These are phyloP conservation scores for Phaeosphaeriaceae sp. DNA, from an alignment of 2,329 filamentous ascomycete genomes.

Conservation along the genomic window DNA sequence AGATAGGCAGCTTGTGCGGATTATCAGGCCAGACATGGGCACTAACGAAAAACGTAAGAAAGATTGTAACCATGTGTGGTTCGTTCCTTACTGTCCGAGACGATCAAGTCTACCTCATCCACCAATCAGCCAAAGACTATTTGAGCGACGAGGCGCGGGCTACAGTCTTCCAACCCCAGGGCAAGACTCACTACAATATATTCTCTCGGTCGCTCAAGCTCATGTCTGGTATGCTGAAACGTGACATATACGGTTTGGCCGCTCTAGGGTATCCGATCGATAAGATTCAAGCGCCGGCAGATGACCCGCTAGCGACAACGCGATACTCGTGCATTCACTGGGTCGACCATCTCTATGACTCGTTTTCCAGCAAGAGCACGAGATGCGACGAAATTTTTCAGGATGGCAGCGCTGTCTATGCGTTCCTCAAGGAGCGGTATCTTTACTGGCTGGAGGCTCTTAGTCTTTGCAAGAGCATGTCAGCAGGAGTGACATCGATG, in stretches of 20 bases:
- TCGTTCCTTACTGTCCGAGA: slow-evolving; percentile 42
- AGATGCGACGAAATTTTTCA: too few relatives aligned
- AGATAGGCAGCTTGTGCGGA: too few relatives aligned
- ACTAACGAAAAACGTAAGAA: too few relatives aligned
- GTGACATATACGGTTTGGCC: slow-evolving; percentile 18
- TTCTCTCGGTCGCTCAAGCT: neutral
- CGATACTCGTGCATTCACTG: slow-evolving; percentile 42
- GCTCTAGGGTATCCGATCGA: slow-evolving; percentile 20
- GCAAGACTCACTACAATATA: neutral
- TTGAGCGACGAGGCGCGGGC: slow-evolving; percentile 38
- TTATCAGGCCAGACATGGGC: too few relatives aligned
- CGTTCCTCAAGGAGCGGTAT: too few relatives aligned
- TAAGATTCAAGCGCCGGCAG: slow-evolving; percentile 23
- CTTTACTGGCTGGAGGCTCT: too few relatives aligned
- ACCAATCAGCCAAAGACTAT: slow-evolving; percentile 54
- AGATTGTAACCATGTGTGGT: too few relatives aligned
- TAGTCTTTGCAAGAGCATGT: too few relatives aligned
- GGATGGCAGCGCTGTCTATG: too few relatives aligned
- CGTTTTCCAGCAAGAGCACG: too few relatives aligned
- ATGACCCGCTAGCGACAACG: slow-evolving; percentile 32
- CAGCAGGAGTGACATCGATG: too few relatives aligned
- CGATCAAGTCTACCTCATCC: slow-evolving; percentile 12
- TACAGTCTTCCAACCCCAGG: neutral
- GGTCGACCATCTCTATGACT: slow-evolving; percentile 40
- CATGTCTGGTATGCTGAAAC: too few relatives aligned